Percentiles rank a stretch among this genome's conserved stretches.
Evolutionary conservation across 352 stramenopile species (phyloP).

Genomic region (Globisporangium recalcitrans): DNA sequence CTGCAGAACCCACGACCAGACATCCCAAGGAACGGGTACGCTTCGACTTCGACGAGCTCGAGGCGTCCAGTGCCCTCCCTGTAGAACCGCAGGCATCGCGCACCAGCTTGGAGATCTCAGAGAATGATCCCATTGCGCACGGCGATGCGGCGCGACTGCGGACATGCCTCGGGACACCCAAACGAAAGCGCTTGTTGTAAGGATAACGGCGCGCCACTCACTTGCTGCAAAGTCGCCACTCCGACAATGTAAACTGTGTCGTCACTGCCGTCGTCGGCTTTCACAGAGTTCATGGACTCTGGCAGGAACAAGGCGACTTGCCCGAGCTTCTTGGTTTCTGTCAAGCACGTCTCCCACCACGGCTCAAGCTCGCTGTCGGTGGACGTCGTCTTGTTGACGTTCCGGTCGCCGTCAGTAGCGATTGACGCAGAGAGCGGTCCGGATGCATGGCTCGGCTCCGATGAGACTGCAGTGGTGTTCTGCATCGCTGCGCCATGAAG

Average conservation of each 20-base stretch:
- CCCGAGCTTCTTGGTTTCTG: conserved; percentile 33
- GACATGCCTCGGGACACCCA: conserved; percentile 46
- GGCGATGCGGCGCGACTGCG: conserved; percentile 20
- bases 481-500: conserved; percentile 21
- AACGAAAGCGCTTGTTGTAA: conserved; percentile 21
- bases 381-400: conserved; percentile 13
- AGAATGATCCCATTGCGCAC: conserved; percentile 40
- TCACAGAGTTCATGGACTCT: conserved; percentile 14
- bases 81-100: conserved; percentile 49
- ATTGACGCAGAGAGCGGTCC: conserved; percentile 17
- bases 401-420: conserved; percentile 25
- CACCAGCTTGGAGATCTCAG: conserved; percentile 40
- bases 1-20: conserved; percentile 32
- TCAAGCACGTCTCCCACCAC: conserved; percentile 57
- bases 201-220: conserved; percentile 11
- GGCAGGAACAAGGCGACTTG: conserved; percentile 53
- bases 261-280: background rate
- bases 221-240: conserved; percentile 30
- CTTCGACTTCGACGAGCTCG: conserved; percentile 45
- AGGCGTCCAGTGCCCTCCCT: conserved; percentile 30
- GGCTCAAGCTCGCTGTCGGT: conserved; percentile 32
- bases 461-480: conserved; percentile 28
- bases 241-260: conserved; percentile 21
- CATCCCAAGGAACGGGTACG: conserved; percentile 47
- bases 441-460: background rate